Evolutionary conservation across 2,329 filamentous ascomycete genomes (phyloP).

Genomic region (Verticillium longisporum): DNA sequence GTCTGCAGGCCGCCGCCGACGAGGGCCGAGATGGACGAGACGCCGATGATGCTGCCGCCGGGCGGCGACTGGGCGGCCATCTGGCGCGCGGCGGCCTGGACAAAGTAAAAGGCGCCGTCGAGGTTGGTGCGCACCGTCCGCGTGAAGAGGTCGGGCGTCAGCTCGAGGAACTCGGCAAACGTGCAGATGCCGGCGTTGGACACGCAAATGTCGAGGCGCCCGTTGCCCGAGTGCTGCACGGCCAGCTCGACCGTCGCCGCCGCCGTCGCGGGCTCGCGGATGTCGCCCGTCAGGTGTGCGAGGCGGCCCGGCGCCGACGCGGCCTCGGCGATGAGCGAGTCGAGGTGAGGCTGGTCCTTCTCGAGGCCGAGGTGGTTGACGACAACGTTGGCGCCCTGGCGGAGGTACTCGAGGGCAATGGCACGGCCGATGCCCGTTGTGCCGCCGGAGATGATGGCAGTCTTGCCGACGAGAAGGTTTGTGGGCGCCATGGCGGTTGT

Average conservation of each 20-base stretch:
- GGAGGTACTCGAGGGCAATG: slow-evolving; percentile 72
- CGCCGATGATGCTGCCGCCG: slow-evolving; percentile 74
- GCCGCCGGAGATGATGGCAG: slow-evolving; percentile 80
- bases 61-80: slow-evolving; percentile 62
- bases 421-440: slow-evolving; percentile 82
- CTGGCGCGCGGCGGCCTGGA: slow-evolving; percentile 77
- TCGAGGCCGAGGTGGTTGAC: slow-evolving; percentile 69
- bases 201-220: slow-evolving; percentile 68
- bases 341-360: slow-evolving; percentile 42
- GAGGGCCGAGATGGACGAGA: slow-evolving; percentile 67
- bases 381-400: slow-evolving; percentile 70
- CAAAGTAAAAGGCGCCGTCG: slow-evolving; percentile 79
- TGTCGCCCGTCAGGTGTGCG: slow-evolving; percentile 68
- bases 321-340: slow-evolving; percentile 46
- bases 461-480: slow-evolving; percentile 64
- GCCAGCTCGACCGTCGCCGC: slow-evolving; percentile 58
- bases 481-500: slow-evolving; percentile 30
- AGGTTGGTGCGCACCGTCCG: slow-evolving; percentile 75
- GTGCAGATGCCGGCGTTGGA: slow-evolving; percentile 85
- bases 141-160: slow-evolving; percentile 63
- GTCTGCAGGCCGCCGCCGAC: slow-evolving; percentile 73
- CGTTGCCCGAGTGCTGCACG: slow-evolving; percentile 49
- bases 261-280: slow-evolving; percentile 68
- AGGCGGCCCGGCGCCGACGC: slow-evolving; percentile 44
- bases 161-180: slow-evolving; percentile 78